Conservation (phyloP, 306 rosid genomes). For the Calophaca sinica region DNA sequence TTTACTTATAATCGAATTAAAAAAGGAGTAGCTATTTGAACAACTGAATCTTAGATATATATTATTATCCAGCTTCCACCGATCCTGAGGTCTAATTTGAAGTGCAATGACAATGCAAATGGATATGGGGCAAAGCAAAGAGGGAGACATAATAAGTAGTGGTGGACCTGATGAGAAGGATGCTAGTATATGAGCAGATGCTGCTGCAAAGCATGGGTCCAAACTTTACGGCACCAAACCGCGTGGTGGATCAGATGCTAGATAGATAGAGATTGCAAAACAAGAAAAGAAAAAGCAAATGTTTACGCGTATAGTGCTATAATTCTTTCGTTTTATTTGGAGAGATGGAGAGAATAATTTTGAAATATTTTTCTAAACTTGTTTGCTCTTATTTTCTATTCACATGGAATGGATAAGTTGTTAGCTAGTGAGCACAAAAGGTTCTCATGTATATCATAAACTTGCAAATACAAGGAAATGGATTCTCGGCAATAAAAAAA, state of each 20-base stretch:
- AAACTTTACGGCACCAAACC: conserved; percentile 28
- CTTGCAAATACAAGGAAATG: background rate
- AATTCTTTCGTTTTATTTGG: too few relatives aligned
- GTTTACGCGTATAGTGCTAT: background rate
- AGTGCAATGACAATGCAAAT: too few relatives aligned
- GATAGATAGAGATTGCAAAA: background rate
- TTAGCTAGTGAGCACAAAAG: background rate
- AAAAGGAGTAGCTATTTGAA: too few relatives aligned
- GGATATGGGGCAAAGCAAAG: too few relatives aligned
- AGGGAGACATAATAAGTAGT: too few relatives aligned
- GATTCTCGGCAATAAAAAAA: too few relatives aligned
- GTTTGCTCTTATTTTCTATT: background rate
- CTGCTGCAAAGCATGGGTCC: conserved; percentile 36
- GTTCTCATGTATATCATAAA: background rate
- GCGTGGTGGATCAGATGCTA: conserved; percentile 41
- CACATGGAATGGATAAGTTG: background rate
- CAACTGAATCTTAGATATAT: too few relatives aligned
- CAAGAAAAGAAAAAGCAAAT: background rate
- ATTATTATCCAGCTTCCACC: too few relatives aligned
- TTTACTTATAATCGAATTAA: too few relatives aligned
- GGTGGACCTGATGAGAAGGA: too few relatives aligned
- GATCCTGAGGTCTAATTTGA: too few relatives aligned
- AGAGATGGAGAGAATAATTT: background rate
- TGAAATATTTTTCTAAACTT: background rate
- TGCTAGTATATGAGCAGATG: too few relatives aligned